Evolutionary conservation across 2,329 filamentous ascomycete genomes (phyloP).

Genomic region (Microascus cirrosus): DNA sequence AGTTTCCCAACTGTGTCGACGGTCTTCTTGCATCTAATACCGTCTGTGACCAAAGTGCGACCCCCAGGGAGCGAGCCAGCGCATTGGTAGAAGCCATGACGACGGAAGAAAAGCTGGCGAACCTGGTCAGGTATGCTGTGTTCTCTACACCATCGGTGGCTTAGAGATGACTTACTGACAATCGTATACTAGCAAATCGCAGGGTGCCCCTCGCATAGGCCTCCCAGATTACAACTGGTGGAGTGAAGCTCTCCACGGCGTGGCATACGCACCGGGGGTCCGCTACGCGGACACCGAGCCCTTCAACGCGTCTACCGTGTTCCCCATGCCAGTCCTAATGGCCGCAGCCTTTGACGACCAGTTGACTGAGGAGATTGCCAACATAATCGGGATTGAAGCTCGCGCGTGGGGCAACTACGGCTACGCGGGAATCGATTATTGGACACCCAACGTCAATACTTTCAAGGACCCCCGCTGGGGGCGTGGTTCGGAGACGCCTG

Average conservation of each 20-base stretch:
- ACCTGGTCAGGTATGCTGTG: slow-evolving; percentile 17
- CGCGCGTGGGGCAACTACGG: slow-evolving; percentile 54
- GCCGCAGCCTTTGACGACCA: slow-evolving; percentile 54
- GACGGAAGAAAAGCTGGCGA: slow-evolving; percentile 18
- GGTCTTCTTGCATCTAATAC: slow-evolving; percentile 19
- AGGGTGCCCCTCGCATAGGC: slow-evolving; percentile 42
- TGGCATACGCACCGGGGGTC: slow-evolving; percentile 44
- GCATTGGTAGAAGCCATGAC: slow-evolving; percentile 19
- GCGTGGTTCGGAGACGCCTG: slow-evolving; percentile 47
- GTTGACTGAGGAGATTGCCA: slow-evolving; percentile 44
- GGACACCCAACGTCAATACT: slow-evolving; percentile 58
- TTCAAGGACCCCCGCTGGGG: slow-evolving; percentile 55
- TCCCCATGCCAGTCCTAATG: slow-evolving; percentile 52
- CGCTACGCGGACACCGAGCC: slow-evolving; percentile 27
- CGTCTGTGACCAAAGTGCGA: slow-evolving; percentile 17
- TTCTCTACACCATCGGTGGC: neutral
- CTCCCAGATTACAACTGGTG: slow-evolving; percentile 50
- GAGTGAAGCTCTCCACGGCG: slow-evolving; percentile 51
- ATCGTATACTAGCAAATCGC: slow-evolving; percentile 14
- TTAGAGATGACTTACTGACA: slow-evolving; percentile 6
- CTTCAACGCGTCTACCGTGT: slow-evolving; percentile 51
- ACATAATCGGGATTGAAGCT: slow-evolving; percentile 45
- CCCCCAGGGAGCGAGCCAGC: slow-evolving; percentile 15
- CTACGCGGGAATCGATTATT: slow-evolving; percentile 43
- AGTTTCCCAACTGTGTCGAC: slow-evolving; percentile 18